These are phyloP conservation scores for Wickerhamiella cacticola DNA, from an alignment of 805 yeast species.

Conservation along the genomic window DNA sequence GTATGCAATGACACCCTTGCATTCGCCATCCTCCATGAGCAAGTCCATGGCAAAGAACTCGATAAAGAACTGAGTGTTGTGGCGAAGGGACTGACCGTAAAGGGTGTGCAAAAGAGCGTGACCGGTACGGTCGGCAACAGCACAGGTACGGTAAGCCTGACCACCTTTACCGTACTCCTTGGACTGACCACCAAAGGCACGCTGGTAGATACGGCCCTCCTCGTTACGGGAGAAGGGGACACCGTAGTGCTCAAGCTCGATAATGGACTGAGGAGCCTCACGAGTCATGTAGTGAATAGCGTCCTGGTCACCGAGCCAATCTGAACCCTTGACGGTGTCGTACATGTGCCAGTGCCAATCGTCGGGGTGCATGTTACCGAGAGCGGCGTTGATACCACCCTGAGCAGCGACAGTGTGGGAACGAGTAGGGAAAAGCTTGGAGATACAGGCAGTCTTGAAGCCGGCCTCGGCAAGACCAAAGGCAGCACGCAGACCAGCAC, in stretches of 20 bases:
- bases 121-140: slow-evolving; percentile 98
- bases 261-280: slow-evolving; percentile 92
- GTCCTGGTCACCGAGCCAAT: slow-evolving; percentile 99
- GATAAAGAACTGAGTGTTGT: slow-evolving; percentile 94
- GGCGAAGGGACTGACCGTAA: slow-evolving; percentile 92
- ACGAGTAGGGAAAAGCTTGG: slow-evolving; percentile 95
- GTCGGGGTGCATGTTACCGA: slow-evolving; percentile 96
- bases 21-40: slow-evolving; percentile 86
- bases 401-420: slow-evolving; percentile 99
- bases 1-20: slow-evolving; percentile 95
- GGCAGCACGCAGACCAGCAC: slow-evolving; percentile 98
- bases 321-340: slow-evolving; percentile 98
- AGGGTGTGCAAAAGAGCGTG: slow-evolving; percentile 92
- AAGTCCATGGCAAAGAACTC: slow-evolving; percentile 94
- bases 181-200: slow-evolving; percentile 98
- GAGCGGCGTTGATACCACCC: slow-evolving; percentile 98
- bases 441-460: slow-evolving; percentile 91
- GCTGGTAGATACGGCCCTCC: slow-evolving; percentile 92
- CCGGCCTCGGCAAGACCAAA: slow-evolving; percentile 96
- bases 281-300: slow-evolving; percentile 98
- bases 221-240: slow-evolving; percentile 96
- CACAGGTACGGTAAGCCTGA: slow-evolving; percentile 98
- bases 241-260: slow-evolving; percentile 96
- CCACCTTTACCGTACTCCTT: slow-evolving; percentile 96
- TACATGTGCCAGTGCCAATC: slow-evolving; percentile 99